phyloP scores from a whole-genome alignment of 306 rosid genomes.

The cucumber (Cucumis sativus) region DNA sequence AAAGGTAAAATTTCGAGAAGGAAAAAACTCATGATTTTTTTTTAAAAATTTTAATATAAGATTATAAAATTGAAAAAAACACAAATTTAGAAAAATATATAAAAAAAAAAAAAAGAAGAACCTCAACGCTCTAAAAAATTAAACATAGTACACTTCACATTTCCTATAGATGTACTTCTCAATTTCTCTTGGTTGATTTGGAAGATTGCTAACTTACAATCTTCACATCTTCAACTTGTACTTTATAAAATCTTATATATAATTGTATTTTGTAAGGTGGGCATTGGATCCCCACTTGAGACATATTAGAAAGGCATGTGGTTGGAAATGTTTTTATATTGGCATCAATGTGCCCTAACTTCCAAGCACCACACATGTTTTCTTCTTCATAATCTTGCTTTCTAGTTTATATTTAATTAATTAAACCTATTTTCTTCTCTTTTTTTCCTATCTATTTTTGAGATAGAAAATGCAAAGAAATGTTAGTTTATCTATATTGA shows the following conservation, averaged over 20 bases:
- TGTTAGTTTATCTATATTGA: no score
- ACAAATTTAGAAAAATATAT: not conserved
- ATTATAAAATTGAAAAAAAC: not conserved
- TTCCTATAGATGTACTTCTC: not conserved
- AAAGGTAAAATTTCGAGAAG: not conserved
- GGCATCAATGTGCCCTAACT: conserved; percentile 14
- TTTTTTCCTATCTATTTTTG: no score
- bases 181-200: not conserved
- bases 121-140: not conserved
- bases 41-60: no score
- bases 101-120: not conserved
- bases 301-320: conserved; percentile 4
- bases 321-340: not conserved
- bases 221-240: not conserved
- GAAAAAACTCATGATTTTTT: no score
- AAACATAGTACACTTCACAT: not conserved
- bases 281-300: not conserved
- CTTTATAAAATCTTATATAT: not conserved
- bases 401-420: not conserved
- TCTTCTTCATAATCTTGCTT: not conserved
- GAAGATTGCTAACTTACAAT: not conserved
- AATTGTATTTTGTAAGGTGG: no score
- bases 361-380: conserved; percentile 11
- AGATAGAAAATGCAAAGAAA: no score
- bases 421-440: not conserved